Evolutionary conservation across 1,139 yeast genomes (phyloP).

Genomic region (Wickerhamomyces sp.): DNA sequence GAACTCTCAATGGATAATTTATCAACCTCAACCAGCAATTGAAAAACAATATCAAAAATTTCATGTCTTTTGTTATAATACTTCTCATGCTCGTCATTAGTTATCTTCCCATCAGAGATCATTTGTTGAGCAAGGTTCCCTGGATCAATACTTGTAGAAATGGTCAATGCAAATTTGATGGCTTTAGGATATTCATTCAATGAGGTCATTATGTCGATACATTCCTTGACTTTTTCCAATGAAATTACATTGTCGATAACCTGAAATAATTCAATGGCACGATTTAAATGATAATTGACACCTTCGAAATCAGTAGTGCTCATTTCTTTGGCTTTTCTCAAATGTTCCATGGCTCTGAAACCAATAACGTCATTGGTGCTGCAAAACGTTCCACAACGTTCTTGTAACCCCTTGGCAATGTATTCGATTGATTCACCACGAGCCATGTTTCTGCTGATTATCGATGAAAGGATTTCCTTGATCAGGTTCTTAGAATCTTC

Average conservation of each 20-base stretch:
- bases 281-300: slow-evolving; percentile 62
- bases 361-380: slow-evolving; percentile 90
- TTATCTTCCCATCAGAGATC: slow-evolving; percentile 44
- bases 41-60: slow-evolving; percentile 71
- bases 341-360: slow-evolving; percentile 88
- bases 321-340: slow-evolving; percentile 79
- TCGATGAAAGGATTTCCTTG: slow-evolving; percentile 81
- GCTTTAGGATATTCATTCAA: slow-evolving; percentile 83
- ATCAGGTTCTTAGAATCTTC: slow-evolving; percentile 61
- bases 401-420: slow-evolving; percentile 83
- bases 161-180: slow-evolving; percentile 72
- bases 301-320: slow-evolving; percentile 68
- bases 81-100: slow-evolving; percentile 42
- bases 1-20: slow-evolving; percentile 46
- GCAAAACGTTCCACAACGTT: slow-evolving; percentile 92
- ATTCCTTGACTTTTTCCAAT: slow-evolving; percentile 75
- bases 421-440: slow-evolving; percentile 93
- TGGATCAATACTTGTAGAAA: slow-evolving; percentile 65
- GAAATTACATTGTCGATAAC: slow-evolving; percentile 76
- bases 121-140: slow-evolving; percentile 53
- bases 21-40: slow-evolving; percentile 68
- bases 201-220: slow-evolving; percentile 71
- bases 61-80: slow-evolving; percentile 46
- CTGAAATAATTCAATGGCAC: slow-evolving; percentile 73
- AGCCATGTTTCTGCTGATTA: slow-evolving; percentile 81